Evolutionary conservation across 352 stramenopile species (phyloP), one percentile per base, ranked within the genome.

Genomic region (Globisporangium lucens): DNA sequence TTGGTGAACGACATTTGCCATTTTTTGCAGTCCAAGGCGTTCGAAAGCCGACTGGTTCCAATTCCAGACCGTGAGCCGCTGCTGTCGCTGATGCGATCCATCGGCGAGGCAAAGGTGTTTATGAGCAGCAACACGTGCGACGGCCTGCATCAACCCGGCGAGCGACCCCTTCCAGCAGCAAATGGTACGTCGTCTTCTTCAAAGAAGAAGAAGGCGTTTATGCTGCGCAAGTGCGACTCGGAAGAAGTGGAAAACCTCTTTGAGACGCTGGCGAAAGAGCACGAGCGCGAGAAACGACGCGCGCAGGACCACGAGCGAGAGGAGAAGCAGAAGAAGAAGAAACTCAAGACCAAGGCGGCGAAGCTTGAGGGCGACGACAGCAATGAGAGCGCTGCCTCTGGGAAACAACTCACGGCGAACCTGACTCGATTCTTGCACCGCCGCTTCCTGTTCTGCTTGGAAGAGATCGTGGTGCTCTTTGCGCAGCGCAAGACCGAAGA

Each of bases 401-500:
- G 63, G 7, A 12, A 59, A 2, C 29, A 53, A 2, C 66, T 63
- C 5, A 63, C 73, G 1, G 51, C 61, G 15, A 89, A 77, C 63
- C 67, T 94, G 22, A 60, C 77, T 55, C 80, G 86, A 12, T 93
- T 94, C 62, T 61, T 75, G 53, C 86, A 94, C 46, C 86, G 86
- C 2, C 79, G 86, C 3, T 94, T 94, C 66, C 75, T 94, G 13
- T 93, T 87, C 38, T 93, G 86, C 58, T 72, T 94, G 0, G 86
- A 92, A 65, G 83, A 89, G 49, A 77, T 94, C 30, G 69, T 94
- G 12, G 66, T 94, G 3, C 73, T 89, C 5, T 94, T 94, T 69
- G 86, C 86, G 0, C 83, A 89, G 70, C 80, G 79, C 27, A 77
- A 92, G 61, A 92, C 79, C 0, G 73, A 86, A 15, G 81, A 77